Base-by-base conservation (phyloP, 352 stramenopile genomes). In the Pythium brachiatum region DNA sequence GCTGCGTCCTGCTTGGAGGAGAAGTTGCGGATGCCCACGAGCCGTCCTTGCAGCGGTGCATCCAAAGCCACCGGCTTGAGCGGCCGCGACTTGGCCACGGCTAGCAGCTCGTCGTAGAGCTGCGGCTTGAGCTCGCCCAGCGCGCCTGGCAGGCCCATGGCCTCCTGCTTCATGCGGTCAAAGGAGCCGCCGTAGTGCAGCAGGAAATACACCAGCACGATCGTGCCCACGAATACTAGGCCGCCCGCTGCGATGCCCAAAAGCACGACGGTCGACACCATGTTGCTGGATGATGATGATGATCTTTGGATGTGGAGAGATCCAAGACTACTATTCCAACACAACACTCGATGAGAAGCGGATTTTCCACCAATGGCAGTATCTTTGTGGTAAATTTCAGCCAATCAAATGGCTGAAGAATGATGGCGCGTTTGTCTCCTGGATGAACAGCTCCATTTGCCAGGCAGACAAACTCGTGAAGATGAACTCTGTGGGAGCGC, bases 61-160 rank as follows among this genome's bases (percentile, higher is more conserved):
- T 68, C 44, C 7, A 92, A 64, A 18, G 62, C 54, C 54, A 70
- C 52, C 8, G 83, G 81, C 26, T 76, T 78, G 53, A 50, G 5
- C 13, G 60, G 48, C 58, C 83, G 50, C n/a, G 74, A 68, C 25
- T 74, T 79, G 1, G 79, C 70, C 7, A 74, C 64, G 41, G 66
- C 75, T 41, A 97, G 78, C 20, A 97, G 81, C 59, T 88, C 86
- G 63, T 97, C 88, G 69, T 96, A 97, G 26, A 97, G 73, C 63
- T 88, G 68, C 50, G 88, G 86, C 60, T 96, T 95, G 36, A 76
- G 69, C 64, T 95, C 83, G 13, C 74, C 81, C 31, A 84, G 54
- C 18, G 59, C 54, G 5, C 56, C 39, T 23, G 86, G 88, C 64
- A 95, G 69, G 23, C 86, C 84, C 69, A 88, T 68, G 7, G 81